A percentile compares a stretch with the other conserved stretches of the same genome.
Evolutionary conservation across 306 rosid species (phyloP).

Genomic region (Crotalaria pallida): DNA sequence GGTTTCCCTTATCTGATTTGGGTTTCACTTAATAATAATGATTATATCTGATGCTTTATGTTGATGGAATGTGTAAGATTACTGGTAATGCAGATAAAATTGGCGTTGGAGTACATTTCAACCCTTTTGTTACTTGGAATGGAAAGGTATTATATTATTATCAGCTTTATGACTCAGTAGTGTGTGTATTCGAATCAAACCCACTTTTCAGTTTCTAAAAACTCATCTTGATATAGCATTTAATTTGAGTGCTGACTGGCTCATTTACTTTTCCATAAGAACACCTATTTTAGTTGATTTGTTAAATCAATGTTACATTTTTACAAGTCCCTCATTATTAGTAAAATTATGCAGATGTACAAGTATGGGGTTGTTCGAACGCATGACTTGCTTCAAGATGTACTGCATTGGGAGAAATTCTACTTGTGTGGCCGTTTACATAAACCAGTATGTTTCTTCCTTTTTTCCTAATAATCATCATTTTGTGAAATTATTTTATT

Average conservation of each 20-base stretch:
- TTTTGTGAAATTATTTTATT: constrained; percentile 1
- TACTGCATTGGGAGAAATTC: constrained; percentile 71
- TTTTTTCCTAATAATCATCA: not conserved
- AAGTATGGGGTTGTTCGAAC: constrained; percentile 86
- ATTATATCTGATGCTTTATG: constrained; percentile 17
- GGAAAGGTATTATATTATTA: constrained; percentile 77
- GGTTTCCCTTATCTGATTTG: not conserved
- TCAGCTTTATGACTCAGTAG: not conserved
- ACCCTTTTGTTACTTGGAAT: constrained; percentile 79
- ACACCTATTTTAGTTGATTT: not conserved
- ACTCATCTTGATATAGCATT: not conserved
- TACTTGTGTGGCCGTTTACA: constrained; percentile 93
- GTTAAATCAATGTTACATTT: not conserved
- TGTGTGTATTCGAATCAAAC: constrained; percentile 10
- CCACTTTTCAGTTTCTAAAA: not conserved
- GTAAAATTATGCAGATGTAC: constrained; percentile 49
- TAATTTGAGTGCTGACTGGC: not conserved
- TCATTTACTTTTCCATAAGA: not conserved
- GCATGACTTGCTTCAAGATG: constrained; percentile 72
- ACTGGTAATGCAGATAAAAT: constrained; percentile 68
- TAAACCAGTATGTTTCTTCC: constrained; percentile 60
- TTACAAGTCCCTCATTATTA: not conserved
- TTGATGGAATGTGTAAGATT: constrained; percentile 45
- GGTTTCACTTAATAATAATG: not conserved
- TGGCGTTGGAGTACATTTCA: constrained; percentile 94